A percentile compares a stretch with the other conserved stretches of the same genome.
Evolutionary conservation across 2,329 filamentous ascomycete genomes (phyloP).

Genomic region (Podosphaera leucotricha): DNA sequence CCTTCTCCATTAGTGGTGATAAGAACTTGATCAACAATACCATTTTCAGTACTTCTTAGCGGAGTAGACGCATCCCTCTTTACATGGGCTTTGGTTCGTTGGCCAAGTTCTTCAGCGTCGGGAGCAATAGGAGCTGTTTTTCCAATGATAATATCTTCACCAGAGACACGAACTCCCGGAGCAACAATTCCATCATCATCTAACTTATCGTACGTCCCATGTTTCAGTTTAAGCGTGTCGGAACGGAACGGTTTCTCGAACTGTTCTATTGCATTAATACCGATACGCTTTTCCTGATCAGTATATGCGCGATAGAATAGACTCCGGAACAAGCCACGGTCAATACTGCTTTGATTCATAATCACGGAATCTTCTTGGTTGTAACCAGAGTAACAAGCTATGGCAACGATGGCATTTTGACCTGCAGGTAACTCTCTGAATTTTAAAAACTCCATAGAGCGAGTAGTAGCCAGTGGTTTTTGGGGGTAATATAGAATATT

Average conservation of each 20-base stretch:
- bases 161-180: conserved; percentile 81
- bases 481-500: conserved; percentile 98
- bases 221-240: conserved; percentile 79
- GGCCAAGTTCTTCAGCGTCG: conserved; percentile 81
- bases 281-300: conserved; percentile 88
- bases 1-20: conserved; percentile 89
- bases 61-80: conserved; percentile 94
- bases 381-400: conserved; percentile 92
- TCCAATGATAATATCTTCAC: conserved; percentile 96
- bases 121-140: conserved; percentile 90
- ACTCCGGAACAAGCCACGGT: conserved; percentile 89
- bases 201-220: conserved; percentile 90
- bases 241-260: conserved; percentile 87
- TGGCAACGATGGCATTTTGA: conserved; percentile 95
- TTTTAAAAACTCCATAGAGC: conserved; percentile 96
- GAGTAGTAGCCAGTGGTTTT: conserved; percentile 84
- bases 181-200: conserved; percentile 90
- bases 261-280: conserved; percentile 73
- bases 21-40: conserved; percentile 83
- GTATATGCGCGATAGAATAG: conserved; percentile 96
- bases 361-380: conserved; percentile 99
- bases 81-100: conserved; percentile 69
- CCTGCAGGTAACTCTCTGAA: conserved; percentile 93
- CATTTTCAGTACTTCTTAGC: conserved; percentile 82
- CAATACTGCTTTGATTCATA: conserved; percentile 99